Evolutionary conservation across 257 asterid species (phyloP), one percentile per base, ranked within the genome.

Genomic region (Gardenia jasminoides): DNA sequence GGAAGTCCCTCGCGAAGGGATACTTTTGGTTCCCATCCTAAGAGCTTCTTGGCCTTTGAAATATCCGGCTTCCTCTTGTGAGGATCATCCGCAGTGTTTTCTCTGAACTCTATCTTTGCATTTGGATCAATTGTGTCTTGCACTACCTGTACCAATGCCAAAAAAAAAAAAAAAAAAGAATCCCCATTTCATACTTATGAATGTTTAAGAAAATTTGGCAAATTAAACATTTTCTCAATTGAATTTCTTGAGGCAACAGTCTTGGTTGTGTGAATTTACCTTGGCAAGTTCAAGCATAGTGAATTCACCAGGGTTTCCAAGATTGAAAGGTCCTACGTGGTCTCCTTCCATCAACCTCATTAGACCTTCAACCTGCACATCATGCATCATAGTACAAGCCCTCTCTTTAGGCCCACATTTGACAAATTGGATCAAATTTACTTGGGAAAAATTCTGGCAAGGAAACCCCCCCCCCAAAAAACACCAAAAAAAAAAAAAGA

Each of bases 281-380:
- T 90, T 84, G 48, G 97, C 96, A 77, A 94, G 95, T 87, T 94
- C 96, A 75, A 94, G 92, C 97, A 94, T 92, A 70, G 97, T 92
- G 88, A 91, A 94, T 88, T 94, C 98, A 30, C 93, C 90, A 22
- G 96, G 98, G 82, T 94, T 94, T 54, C 97, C 98, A 5, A 91
- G 96, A 82, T 91, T 91, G 85, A 93, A 93, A 41, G 96, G 97
- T 17, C 98, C 98, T 0, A 93, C 88, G 17, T 93, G 97, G 33
- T 89, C 93, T 54, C 98, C 95, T 92, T 94, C 97, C 98, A 91
- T 92, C 79, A 92, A 78, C 74, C 91, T 76, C 82, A 93, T 92
- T 83, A 92, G 79, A 17, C 97, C 98, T 82, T 92, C 97, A 6
- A 92, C 96, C 97, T 92, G 81, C 76, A 59, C 64, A 64, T 46